Evolutionary conservation across 2,329 filamentous ascomycete species (phyloP), one percentile per base, ranked within the genome.

Genomic region (Parascedosporium putredinis): DNA sequence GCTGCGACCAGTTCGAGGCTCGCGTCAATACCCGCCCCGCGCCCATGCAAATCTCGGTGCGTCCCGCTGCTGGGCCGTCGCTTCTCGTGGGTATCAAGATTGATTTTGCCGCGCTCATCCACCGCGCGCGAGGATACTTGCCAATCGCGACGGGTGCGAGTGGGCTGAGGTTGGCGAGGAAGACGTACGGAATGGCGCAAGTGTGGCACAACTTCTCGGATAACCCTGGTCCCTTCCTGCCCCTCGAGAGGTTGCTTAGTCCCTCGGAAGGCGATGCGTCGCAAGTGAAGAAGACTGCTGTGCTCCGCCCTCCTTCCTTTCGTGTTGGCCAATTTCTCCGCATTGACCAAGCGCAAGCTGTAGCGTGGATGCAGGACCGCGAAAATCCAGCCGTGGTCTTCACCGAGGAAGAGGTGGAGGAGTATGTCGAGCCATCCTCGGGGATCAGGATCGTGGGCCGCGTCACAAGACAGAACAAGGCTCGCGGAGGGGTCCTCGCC

Each of bases 401-500:
- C 50, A 49, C 43, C 1, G 67, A 73, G 51, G 52, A 49, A 12
- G 70, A 72, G 48, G 53, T 61, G 1, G 69, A 69, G 18, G 70
- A 73, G 54, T 60, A 61, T 8, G 52, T 65, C 4, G 53, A 64
- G 3, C 52, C 58, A 0, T 56, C 58, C 3, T 55, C 67, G 16
- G 62, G 63, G 24, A 36, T 70, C 4, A 62, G 68, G 3, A 51
- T 69, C 1, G 23, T 60, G 2, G 67, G 61, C 5, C 53, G 55
- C 5, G 67, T 65, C 1, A 52, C 59, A 45, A 54, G 57, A 3
- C 52, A 53, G 4, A 57, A 61, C 22, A 52, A 49, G 6, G 55
- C 58, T 31, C 58, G 57, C 3, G 69, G 70, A 10, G 70, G 69
- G 24, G 60, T 72, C 7, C 57, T 70, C 5, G 69, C 68, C 1